Evolutionary conservation across 345 rosid genomes (phyloP), one percentile per base, ranked within the genome.

Genomic region (Bretschneidera sinensis): DNA sequence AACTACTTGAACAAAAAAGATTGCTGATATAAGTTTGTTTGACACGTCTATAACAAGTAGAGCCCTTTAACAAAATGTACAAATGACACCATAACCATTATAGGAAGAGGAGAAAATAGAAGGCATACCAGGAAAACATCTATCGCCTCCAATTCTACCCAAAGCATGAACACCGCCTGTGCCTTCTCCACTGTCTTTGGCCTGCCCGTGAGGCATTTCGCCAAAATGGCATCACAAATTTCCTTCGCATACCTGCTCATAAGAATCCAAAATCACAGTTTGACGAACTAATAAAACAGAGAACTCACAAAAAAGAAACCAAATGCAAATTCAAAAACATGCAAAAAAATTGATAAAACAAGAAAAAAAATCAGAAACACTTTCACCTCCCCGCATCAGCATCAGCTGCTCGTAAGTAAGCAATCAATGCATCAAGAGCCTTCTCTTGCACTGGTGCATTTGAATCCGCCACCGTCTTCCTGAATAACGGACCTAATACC

Each of bases 361-460:
- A 28, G 65, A 54, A 28, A 15, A 16, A 5, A 22, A 50, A 58
- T 51, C 14, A 34, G 16, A 49, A 53, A 18, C 24, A 21, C 13
- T 8, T 65, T 61, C 71, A 88, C 99, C 99, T 94, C 65, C 95
- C 96, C 8, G 83, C 87, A 70, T 91, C 99, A 55, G 99, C 86
- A 71, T 95, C 97, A 0, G 92, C 97, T 53, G 99, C 97, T 62
- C 84, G 76, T 64, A 80, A 78, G 74, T 77, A 95, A 18, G 95
- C 96, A 67, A 91, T 78, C 77, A 95, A 72, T n/a, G 96, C 94
- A 79, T 95, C 99, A 4, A 95, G 84, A 17, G 94, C 99, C 73
- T 86, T 95, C 79, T 95, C 99, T 74, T 95, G 99, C 63, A 88
- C 99, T 43, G 99, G 96, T 21, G 99, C 99, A 85, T 95, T 95